These are phyloP conservation scores for Pestalotiopsis sp. DNA, from an alignment of 2,329 filamentous ascomycete genomes.

Conservation along the genomic window DNA sequence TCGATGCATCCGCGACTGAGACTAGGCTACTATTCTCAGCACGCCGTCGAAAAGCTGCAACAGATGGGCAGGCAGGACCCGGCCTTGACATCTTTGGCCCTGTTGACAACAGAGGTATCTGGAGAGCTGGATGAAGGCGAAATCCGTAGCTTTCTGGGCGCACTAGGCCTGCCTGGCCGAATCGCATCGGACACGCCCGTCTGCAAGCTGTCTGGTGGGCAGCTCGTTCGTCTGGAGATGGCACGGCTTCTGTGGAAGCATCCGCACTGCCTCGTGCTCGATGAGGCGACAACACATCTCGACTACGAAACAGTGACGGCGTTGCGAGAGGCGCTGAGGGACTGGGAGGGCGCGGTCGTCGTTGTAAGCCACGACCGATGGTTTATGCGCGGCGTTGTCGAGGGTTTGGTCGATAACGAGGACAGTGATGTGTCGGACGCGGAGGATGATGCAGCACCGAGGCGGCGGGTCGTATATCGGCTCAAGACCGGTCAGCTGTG, in stretches of 20 bases:
- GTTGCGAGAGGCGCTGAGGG: constrained; percentile 65
- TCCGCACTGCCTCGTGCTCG: constrained; percentile 75
- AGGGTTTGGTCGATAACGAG: constrained; percentile 53
- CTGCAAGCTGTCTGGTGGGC: constrained; percentile 75
- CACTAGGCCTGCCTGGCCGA: constrained; percentile 71
- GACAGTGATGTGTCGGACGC: constrained; percentile 43
- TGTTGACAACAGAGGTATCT: constrained; percentile 60
- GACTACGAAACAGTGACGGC: constrained; percentile 81
- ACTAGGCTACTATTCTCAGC: constrained; percentile 79
- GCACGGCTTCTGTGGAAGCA: constrained; percentile 69
- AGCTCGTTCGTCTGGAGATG: constrained; percentile 68
- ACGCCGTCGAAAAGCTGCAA: constrained; percentile 73
- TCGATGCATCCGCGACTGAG: constrained; percentile 69
- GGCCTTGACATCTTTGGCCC: constrained; percentile 64
- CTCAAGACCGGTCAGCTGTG: constrained; percentile 60
- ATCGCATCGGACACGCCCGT: constrained; percentile 75
- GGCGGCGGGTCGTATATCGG: constrained; percentile 60
- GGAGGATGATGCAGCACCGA: constrained; percentile 44
- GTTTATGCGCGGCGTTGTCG: constrained; percentile 74
- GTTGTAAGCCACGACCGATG: constrained; percentile 83
- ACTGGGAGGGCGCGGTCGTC: constrained; percentile 75
- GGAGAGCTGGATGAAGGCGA: constrained; percentile 66
- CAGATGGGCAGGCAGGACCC: constrained; percentile 49
- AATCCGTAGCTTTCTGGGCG: constrained; percentile 65
- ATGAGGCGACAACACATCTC: constrained; percentile 84